Base-by-base conservation (phyloP, 1,139 yeast species). In the Casaregolazyma suthepensis region DNA sequence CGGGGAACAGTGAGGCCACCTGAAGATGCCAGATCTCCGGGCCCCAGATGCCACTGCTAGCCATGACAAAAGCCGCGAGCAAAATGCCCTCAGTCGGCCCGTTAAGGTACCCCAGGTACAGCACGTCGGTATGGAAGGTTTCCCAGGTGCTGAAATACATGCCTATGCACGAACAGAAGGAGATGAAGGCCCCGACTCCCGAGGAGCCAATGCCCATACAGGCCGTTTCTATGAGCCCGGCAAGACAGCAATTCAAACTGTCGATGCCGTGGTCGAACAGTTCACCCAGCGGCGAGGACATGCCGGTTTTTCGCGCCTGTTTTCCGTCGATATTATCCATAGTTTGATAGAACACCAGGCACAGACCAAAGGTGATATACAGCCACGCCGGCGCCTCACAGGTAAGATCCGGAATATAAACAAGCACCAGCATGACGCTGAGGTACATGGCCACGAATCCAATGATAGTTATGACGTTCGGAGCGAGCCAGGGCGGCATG, bases 261-360 rank as follows among this genome's bases (percentile, higher is more conserved):
- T 86, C 94, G 55, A 86, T 81, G 29, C 90, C 87, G 63, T 86
- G 94, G 68, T 86, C 94, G 65, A 86, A 86, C 57, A 86, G 75
- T 68, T 86, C 93, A 15, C 93, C 94, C 59, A 86, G 73, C 1
- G 94, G 93, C 2, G 91, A 87, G 55, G 84, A 77, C 63, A 85
- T 87, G 35, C 87, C 87, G 0, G 93, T 86, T 62, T 81, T 68
- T 61, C 94, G 76, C 15, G 94, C 94, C 68, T 86, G 94, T 61
- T 85, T 82, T 10, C 94, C 94, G 66, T 86, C 94, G 64, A 90
- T 83, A 37, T 89, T 89, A 70, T 86, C 94, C 73, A 86, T 84
- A 1, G 94, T 86, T 65, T 86, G 93, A 70, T 86, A 86, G 79
- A 85, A 80, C 67, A 85, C 82, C 57, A 86, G 74, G 1, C 88